These are phyloP conservation scores for Colletotrichum echinochloae DNA, from an alignment of 2,329 filamentous ascomycete genomes.

Conservation along the genomic window DNA sequence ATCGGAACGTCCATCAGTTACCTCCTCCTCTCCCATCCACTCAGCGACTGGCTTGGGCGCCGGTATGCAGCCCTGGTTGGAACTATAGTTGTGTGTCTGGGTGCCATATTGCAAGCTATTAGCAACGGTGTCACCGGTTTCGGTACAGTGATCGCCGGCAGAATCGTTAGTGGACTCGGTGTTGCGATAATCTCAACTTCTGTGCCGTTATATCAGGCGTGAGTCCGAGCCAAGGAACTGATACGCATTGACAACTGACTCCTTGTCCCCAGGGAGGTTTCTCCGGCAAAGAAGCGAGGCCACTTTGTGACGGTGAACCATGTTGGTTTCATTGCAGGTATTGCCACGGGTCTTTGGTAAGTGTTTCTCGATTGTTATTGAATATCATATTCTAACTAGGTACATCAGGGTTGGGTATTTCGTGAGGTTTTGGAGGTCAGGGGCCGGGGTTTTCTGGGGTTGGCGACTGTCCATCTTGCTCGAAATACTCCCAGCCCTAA, in stretches of 20 bases:
- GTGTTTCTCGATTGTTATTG: constrained; percentile 17
- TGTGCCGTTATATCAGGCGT: constrained; percentile 70
- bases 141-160: constrained; percentile 62
- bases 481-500: constrained; percentile 62
- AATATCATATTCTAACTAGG: constrained; percentile 22
- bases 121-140: constrained; percentile 56
- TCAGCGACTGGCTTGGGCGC: constrained; percentile 64
- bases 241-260: not conserved
- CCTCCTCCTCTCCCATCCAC: constrained; percentile 64
- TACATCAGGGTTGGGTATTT: constrained; percentile 65
- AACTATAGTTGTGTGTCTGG: constrained; percentile 59
- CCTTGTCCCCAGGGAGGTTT: constrained; percentile 59
- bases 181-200: constrained; percentile 67
- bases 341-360: constrained; percentile 67
- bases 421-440: constrained; percentile 64
- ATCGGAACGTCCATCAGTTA: constrained; percentile 67
- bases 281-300: constrained; percentile 65
- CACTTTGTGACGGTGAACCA: constrained; percentile 70
- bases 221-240: not conserved
- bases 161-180: constrained; percentile 65
- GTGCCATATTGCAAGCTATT: constrained; percentile 60
- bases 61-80: constrained; percentile 63
- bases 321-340: constrained; percentile 66
- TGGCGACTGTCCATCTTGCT: constrained; percentile 66
- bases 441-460: constrained; percentile 57